Evolutionary conservation across 2,329 filamentous ascomycete genomes (phyloP), one percentile per base, ranked within the genome.

Genomic region (Rhexocercosporidium sp.): DNA sequence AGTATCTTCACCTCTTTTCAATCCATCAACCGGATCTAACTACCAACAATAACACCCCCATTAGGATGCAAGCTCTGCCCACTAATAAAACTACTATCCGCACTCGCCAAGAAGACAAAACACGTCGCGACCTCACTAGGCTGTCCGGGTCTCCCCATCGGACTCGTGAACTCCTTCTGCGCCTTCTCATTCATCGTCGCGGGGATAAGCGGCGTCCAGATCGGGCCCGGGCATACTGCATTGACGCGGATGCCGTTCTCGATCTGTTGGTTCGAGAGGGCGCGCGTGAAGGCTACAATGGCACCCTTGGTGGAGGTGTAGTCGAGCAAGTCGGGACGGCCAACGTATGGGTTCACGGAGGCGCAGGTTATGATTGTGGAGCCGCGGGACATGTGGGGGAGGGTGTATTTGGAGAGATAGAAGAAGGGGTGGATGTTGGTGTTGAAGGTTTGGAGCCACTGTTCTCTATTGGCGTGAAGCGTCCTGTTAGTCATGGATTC

Each of bases 351-450:
- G 77, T 95, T 95, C 77, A 96, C 90, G 37, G 91, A 94, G 53
- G 92, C 89, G 77, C 93, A 94, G 82, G 95, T 96, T 84, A 96
- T 93, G 77, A 96, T 93, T 29, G 88, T 89, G 65, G 88, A 85
- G 41, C 93, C 92, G n/a, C 79, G 78, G 75, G 87, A 86, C 88
- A 96, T 91, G 79, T 94, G 90, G 0, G 88, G 88, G 12, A 96
- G 83, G 14, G 85, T 80, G 75, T 94, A 93, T 78, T 96, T 96
- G 68, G 92, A 85, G 41, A 95, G 83, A 81, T 89, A 95, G 83
- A 94, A 96, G 82, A 88, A 90, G 3, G 91, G 86, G 78, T 95
- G 90, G 75, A 96, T 94, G 81, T 96, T 96, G 57, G 89, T 92
- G 79, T 93, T 84, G 80, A 96, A 95, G 0, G 92, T 95, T 67